Evolutionary conservation across 73 alveolate species (phyloP).

Genomic region (Blepharisma stoltei): DNA sequence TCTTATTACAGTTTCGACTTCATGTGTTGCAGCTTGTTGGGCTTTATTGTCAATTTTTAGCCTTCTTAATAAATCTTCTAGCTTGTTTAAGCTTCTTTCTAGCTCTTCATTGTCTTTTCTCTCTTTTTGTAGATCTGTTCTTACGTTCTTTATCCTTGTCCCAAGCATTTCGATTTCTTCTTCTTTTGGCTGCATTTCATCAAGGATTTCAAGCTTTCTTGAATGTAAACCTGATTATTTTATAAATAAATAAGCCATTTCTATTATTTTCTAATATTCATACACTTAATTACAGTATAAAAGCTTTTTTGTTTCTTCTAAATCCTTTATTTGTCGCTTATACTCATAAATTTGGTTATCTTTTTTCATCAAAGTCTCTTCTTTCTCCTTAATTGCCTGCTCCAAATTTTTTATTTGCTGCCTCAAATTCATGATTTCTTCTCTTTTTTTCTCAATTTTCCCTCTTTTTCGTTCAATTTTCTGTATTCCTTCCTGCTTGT

Average conservation of each 20-base stretch:
- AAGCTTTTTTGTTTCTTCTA: slow-evolving; percentile 74
- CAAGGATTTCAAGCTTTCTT: slow-evolving; percentile 82
- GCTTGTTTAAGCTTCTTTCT: slow-evolving; percentile 66
- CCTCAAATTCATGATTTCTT: slow-evolving; percentile 54
- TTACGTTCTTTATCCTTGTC: slow-evolving; percentile 58
- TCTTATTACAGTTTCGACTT: slow-evolving; percentile 65
- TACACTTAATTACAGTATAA: no score
- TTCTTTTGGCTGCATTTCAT: slow-evolving; percentile 82
- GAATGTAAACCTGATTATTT: no score
- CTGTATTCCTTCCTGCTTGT: slow-evolving; percentile 37
- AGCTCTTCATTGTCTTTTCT: slow-evolving; percentile 46
- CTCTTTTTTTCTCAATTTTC: slow-evolving; percentile 45
- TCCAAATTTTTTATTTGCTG: slow-evolving; percentile 63
- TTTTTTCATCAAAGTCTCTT: slow-evolving; percentile 69
- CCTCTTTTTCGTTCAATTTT: slow-evolving; percentile 40
- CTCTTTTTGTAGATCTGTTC: slow-evolving; percentile 1
- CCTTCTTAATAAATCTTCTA: slow-evolving; percentile 57
- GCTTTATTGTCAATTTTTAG: slow-evolving; percentile 57
- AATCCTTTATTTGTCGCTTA: slow-evolving; percentile 77
- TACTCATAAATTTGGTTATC: slow-evolving; percentile 78
- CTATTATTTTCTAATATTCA: no score
- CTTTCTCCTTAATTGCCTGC: slow-evolving; percentile 61
- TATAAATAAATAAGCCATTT: no score
- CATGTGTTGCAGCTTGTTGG: slow-evolving; percentile 59
- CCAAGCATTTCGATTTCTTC: slow-evolving; percentile 67